A percentile compares a stretch with the other conserved stretches of the same genome.
phyloP scores from a whole-genome alignment of 305 asterid species.

The Fraxinus dipetala region DNA sequence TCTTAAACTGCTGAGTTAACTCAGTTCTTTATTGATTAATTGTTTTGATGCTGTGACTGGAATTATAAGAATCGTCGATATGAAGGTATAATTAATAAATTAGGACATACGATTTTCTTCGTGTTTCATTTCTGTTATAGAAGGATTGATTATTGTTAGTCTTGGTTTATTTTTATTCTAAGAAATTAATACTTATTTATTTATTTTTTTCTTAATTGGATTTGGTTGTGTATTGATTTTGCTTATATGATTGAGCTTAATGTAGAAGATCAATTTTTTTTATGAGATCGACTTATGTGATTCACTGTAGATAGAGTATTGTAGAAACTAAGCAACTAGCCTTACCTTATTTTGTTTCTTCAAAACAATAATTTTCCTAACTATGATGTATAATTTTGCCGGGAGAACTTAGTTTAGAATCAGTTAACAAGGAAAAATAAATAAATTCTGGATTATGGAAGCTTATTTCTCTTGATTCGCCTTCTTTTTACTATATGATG shows the following conservation, averaged over 20 bases:
- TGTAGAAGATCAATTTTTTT: neutral
- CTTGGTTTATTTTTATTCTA: neutral
- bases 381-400: neutral
- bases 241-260: neutral
- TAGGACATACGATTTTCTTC: neutral
- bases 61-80: neutral
- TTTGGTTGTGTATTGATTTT: neutral
- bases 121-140: neutral
- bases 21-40: neutral
- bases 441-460: slow-evolving; percentile 7
- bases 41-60: neutral
- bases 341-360: neutral
- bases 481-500: neutral
- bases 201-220: neutral
- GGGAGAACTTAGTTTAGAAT: neutral
- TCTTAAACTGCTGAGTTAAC: neutral
- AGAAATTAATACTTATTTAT: neutral
- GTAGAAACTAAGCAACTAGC: neutral
- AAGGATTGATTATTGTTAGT: neutral
- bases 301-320: neutral
- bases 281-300: neutral
- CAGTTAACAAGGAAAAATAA: slow-evolving; percentile 16
- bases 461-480: slow-evolving; percentile 8
- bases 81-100: neutral
- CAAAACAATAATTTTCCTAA: neutral